Evolutionary conservation across 441 rosid genomes (phyloP), one percentile per base, ranked within the genome.

Genomic region (Erysimum cheiri): DNA sequence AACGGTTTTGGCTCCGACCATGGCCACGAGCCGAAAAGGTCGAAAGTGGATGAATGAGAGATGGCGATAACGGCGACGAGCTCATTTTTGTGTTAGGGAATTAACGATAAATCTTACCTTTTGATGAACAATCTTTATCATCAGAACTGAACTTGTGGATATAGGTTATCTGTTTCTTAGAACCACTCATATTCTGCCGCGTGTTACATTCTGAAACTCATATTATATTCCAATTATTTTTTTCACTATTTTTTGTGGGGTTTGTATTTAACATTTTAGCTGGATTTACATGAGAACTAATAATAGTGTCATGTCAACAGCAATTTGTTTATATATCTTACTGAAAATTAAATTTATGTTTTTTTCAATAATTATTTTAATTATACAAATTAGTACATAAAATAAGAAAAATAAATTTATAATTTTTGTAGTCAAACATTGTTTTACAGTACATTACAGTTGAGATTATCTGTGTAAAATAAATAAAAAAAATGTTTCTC

Each of bases 61-160:
- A 75, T 5, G 88, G 60, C 6, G 78, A 67, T 3, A 85, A 70
- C 28, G 77, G 41, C 69, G 64, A 47, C 12, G 77, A 71, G 46
- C 78, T 41, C 91, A 84, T 84, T 35, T 58, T 9, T 24, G 4
- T 7, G 44, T 24, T 14, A 0, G 29, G 35, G 9, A 35, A 4
- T 32, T 4, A 32, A 0, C 15, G 10, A 9, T 9, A 39, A 12
- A 2, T 6, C 22, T 58, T n/a, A 6, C 0, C 0, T 11, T 1
- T 10, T 22, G 14, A 26, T 6, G 7, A 12, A 3, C 3, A 29
- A 60, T 43, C 14, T 29, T 52, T 32, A 33, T 63, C 57, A 24
- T 33, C 31, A 14, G 6, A 33, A 7, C 11, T 24, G 48, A 0
- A 8, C 13, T 64, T 47, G 60, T 56, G 60, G 71, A 28, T 64